phyloP scores from a whole-genome alignment of 2,329 filamentous ascomycete genomes.

The Knufia petricola region DNA sequence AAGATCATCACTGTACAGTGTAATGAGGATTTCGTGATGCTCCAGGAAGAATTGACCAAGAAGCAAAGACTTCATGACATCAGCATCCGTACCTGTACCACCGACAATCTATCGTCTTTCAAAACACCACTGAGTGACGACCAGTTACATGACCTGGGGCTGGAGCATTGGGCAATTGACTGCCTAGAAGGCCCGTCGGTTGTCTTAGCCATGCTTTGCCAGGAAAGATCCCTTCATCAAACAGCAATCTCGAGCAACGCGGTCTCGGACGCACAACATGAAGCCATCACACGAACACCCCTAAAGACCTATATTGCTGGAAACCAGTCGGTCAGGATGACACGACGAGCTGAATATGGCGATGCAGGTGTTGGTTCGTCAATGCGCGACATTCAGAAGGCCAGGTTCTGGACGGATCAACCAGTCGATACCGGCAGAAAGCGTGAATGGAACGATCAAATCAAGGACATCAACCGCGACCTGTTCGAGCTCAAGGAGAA shows the following conservation, averaged over 20 bases:
- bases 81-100: conserved; percentile 49
- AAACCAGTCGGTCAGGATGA: conserved; percentile 53
- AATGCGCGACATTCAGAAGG: conserved; percentile 51
- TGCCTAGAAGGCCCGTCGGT: conserved; percentile 69
- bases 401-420: conserved; percentile 65
- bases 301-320: conserved; percentile 64
- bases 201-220: conserved; percentile 81
- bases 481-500: conserved; percentile 25
- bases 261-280: conserved; percentile 57
- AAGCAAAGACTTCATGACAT: conserved; percentile 59
- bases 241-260: conserved; percentile 57
- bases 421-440: conserved; percentile 56
- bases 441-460: conserved; percentile 30
- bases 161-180: conserved; percentile 74
- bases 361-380: conserved; percentile 60
- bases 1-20: conserved; percentile 65
- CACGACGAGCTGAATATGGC: conserved; percentile 71
- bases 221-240: conserved; percentile 57
- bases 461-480: conserved; percentile 27
- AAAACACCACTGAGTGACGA: conserved; percentile 45
- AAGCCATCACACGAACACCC: conserved; percentile 49
- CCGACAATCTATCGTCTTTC: conserved; percentile 44
- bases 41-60: conserved; percentile 57
- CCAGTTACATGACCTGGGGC: conserved; percentile 50
- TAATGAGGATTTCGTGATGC: conserved; percentile 60